These are phyloP conservation scores for Debaryomycetaceae sp. DNA, from an alignment of 1,139 yeast genomes.

Conservation along the genomic window DNA sequence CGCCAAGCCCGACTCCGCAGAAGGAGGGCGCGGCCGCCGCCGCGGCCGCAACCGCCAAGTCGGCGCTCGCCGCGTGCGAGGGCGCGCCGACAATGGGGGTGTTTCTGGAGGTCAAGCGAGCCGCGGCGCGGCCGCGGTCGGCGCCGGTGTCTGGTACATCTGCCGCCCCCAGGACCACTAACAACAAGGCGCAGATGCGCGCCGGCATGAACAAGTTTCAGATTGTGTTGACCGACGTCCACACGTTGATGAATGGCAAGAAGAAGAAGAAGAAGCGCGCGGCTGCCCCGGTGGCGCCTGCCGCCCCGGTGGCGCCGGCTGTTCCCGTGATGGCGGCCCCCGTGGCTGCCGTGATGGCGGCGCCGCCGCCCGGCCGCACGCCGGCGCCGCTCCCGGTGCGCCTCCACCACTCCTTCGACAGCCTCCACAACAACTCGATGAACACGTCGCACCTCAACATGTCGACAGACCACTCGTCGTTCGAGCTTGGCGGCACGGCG, in stretches of 20 bases:
- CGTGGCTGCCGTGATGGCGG: neutral
- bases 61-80: slow-evolving; percentile 11
- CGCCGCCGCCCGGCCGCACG: neutral
- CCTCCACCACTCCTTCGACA: slow-evolving; percentile 16
- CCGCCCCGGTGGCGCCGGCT: neutral
- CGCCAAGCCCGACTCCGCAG: slow-evolving; percentile 42
- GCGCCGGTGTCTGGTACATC: slow-evolving; percentile 1
- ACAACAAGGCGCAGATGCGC: slow-evolving; percentile 32
- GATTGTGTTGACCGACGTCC: slow-evolving; percentile 49
- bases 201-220: slow-evolving; percentile 50
- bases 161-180: slow-evolving; percentile 6
- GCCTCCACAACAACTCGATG: slow-evolving; percentile 25
- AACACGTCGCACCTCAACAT: slow-evolving; percentile 22
- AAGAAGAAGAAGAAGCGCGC: slow-evolving; percentile 19
- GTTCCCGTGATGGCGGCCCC: slow-evolving; percentile 1
- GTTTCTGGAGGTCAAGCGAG: slow-evolving; percentile 28
- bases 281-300: neutral
- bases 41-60: slow-evolving; percentile 5
- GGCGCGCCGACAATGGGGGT: slow-evolving; percentile 41
- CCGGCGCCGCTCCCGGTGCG: neutral
- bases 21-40: slow-evolving; percentile 16
- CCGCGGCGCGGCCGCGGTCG: neutral
- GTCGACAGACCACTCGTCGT: slow-evolving; percentile 30
- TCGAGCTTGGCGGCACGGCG: slow-evolving; percentile 32
- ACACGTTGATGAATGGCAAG: slow-evolving; percentile 37